Conservation (phyloP, 75 land plant species). For the Pseudotsuga menziesii region DNA sequence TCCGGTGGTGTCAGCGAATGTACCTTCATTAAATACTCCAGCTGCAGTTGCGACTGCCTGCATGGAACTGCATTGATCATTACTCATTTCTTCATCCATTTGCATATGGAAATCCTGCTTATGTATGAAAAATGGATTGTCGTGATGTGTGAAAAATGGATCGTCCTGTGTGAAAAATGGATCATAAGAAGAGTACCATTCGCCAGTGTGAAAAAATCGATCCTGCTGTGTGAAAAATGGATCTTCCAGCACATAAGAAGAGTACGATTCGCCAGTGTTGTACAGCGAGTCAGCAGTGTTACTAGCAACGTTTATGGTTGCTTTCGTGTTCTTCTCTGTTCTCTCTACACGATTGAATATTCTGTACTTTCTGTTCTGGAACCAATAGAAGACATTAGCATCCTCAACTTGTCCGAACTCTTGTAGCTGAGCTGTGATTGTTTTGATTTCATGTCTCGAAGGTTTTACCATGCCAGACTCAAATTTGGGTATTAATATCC, state of each 20-base stretch:
- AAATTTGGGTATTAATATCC: neutral
- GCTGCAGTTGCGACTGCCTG: neutral
- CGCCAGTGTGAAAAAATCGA: no score
- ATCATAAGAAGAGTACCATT: no score
- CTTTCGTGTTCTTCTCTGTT: no score
- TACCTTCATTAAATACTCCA: neutral
- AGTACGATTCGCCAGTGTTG: neutral
- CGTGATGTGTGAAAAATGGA: no score
- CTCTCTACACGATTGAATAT: constrained; percentile 27
- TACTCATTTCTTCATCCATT: neutral
- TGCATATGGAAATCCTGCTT: no score
- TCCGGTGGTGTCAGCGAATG: neutral
- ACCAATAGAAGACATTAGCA: constrained; percentile 25
- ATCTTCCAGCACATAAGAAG: neutral
- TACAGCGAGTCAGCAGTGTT: neutral
- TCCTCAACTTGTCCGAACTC: constrained; percentile 15
- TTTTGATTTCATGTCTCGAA: neutral
- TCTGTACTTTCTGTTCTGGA: constrained; percentile 44
- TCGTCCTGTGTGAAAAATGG: no score
- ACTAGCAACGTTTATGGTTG: neutral
- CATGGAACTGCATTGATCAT: neutral
- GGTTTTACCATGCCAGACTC: constrained; percentile 6
- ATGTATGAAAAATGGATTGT: neutral
- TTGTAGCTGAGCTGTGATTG: no score
- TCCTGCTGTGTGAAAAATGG: neutral